Percentiles rank a stretch among this genome's conserved stretches.
These are phyloP conservation scores for Fraxinus americana DNA, from an alignment of 257 asterid species.

Conservation along the genomic window DNA sequence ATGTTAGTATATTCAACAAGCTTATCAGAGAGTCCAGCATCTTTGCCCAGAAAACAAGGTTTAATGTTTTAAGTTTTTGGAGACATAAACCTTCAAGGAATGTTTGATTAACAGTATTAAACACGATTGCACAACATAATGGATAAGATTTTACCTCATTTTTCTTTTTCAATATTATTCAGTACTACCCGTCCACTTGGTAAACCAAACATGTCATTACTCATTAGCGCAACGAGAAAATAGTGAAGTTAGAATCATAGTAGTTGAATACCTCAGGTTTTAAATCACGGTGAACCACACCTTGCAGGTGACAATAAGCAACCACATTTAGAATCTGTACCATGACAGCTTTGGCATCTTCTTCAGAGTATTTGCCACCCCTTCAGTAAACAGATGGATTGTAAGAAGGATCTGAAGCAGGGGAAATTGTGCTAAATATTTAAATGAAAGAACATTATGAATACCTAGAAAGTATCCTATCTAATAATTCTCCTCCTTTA, in stretches of 20 bases:
- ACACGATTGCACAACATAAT: no score
- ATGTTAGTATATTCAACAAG: neutral
- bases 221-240: neutral
- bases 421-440: neutral
- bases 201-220: neutral
- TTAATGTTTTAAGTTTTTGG: no score
- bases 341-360: conserved; percentile 64
- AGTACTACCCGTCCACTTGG: neutral
- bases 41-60: no score
- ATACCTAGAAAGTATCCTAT: conserved; percentile 62
- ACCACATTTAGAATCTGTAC: conserved; percentile 57
- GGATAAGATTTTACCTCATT: neutral
- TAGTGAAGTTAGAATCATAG: neutral
- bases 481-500: conserved; percentile 69
- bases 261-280: conserved; percentile 59
- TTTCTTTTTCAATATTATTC: no score
- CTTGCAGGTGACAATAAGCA: conserved; percentile 73
- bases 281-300: conserved; percentile 77
- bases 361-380: conserved; percentile 71
- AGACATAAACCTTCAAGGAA: no score
- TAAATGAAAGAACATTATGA: neutral
- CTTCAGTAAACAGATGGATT: conserved; percentile 31
- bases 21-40: no score
- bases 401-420: neutral
- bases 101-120: no score